Evolutionary conservation across 768 basidiomycete genomes (phyloP).

Genomic region (Ramaria sp.): DNA sequence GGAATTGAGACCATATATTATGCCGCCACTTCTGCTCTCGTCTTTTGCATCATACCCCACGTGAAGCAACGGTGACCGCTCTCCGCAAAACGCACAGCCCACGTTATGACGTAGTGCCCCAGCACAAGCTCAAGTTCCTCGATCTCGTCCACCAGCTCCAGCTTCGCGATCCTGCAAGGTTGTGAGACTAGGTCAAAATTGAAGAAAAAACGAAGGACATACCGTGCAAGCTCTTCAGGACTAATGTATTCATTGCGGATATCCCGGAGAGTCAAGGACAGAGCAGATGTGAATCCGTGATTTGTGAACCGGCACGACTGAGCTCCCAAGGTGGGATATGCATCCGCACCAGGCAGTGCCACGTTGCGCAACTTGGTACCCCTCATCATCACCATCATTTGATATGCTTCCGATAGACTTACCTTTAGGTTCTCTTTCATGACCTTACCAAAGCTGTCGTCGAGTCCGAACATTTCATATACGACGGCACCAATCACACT

Average conservation of each 20-base stretch:
- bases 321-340: conserved; percentile 45
- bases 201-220: conserved; percentile 11
- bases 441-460: conserved; percentile 83
- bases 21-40: too few species aligned
- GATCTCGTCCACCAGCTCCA: conserved; percentile 88
- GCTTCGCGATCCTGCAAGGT: conserved; percentile 48
- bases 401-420: conserved; percentile 11
- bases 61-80: too few species aligned
- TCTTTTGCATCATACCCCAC: too few species aligned
- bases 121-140: conserved; percentile 91
- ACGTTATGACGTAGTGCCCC: conserved; percentile 81
- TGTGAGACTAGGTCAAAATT: background rate
- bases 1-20: too few species aligned
- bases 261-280: conserved; percentile 56
- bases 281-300: conserved; percentile 41
- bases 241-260: conserved; percentile 45
- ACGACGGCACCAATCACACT: conserved; percentile 43
- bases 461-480: conserved; percentile 90
- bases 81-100: too few species aligned
- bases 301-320: conserved; percentile 50
- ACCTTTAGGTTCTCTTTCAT: conserved; percentile 87
- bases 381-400: background rate
- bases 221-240: conserved; percentile 47
- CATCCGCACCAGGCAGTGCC: conserved; percentile 57
- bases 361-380: conserved; percentile 55